Evolutionary conservation across 2,329 filamentous ascomycete genomes (phyloP), one percentile per base, ranked within the genome.

Genomic region (Berkeleyomyces basicola): DNA sequence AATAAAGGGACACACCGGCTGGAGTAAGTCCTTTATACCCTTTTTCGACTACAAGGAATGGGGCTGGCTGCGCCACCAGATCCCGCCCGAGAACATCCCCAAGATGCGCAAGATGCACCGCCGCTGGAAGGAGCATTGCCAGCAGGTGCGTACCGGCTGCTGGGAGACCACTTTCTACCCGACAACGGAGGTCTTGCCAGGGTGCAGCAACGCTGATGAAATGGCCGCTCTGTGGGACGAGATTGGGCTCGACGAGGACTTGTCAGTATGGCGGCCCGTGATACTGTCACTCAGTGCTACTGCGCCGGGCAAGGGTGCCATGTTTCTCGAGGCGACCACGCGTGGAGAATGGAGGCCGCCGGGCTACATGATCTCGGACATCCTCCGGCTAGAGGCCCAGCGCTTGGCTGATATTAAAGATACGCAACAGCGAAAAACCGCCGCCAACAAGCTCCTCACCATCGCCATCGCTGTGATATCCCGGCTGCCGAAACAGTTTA

Each of bases 141-240:
- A 59, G 55, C 33, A 40, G 7, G 58, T 65, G 53, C n/a, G 43
- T 14, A 7, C 14, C 10, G 37, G 55, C 40, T n/a, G 53, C 4
- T 58, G 59, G 58, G 16, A 42, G 39, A 16, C 16, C 37, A 61
- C 61, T 42, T 62, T 61, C 47, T 42, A 47, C 4, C 40, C 53
- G 11, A 14, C 42, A 9, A 46, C 58, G 14, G 31, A 31, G 4
- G 11, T 36, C 16, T 40, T 63, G 31, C 11, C 37, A 6, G 37
- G 42, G 10, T 65, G 61, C 36, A 16, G 10, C n/a, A 49, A 49
- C 40, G 51, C 69, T 7, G 66, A 70, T 0, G 65, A 65, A 5
- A 74, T 77, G 71, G 68, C 67, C 31, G 66, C 65, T 9, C 68
- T 69, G 0, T 77, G 76, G 73, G 47, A 58, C 14, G 58, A 61